Evolutionary conservation across 2,329 filamentous ascomycete species (phyloP).

Genomic region (Fonsecaea multimorphosa): DNA sequence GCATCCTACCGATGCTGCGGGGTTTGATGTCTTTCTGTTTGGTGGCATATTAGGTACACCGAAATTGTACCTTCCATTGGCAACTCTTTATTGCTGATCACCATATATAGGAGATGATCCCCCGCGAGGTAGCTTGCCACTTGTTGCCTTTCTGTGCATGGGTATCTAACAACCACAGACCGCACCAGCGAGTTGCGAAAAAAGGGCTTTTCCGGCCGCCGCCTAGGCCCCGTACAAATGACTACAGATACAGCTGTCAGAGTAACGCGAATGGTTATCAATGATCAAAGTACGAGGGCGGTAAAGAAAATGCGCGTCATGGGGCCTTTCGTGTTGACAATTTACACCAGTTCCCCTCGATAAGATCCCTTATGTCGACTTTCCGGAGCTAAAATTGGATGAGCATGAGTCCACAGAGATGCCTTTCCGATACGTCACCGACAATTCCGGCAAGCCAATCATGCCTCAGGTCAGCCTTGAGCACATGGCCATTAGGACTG

Average conservation of each 20-base stretch:
- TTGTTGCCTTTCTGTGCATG: not conserved
- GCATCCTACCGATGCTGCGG: conserved; percentile 77
- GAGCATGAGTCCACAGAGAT: conserved; percentile 94
- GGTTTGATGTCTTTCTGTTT: conserved; percentile 91
- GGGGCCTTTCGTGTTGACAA: conserved; percentile 4
- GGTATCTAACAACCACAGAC: conserved; percentile 18
- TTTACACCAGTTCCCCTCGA: conserved; percentile 70
- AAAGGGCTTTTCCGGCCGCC: conserved; percentile 87
- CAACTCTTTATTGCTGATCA: conserved; percentile 1
- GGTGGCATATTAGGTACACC: conserved; percentile 85
- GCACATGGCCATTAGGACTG: conserved; percentile 33
- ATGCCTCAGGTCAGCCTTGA: conserved; percentile 76
- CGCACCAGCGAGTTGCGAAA: conserved; percentile 93
- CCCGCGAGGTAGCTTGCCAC: conserved; percentile 63
- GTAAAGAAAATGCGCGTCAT: not conserved
- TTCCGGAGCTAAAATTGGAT: conserved; percentile 87
- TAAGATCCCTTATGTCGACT: conserved; percentile 81
- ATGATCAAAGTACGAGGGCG: conserved; percentile 72
- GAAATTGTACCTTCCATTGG: not conserved
- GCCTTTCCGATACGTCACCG: conserved; percentile 95
- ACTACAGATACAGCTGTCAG: conserved; percentile 96
- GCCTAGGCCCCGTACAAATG: conserved; percentile 94
- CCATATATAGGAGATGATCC: conserved; percentile 78
- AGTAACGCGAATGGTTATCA: conserved; percentile 86
- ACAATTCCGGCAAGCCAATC: conserved; percentile 74